Base-by-base conservation (phyloP, 768 basidiomycete species). In the Russula griseocarnosa region DNA sequence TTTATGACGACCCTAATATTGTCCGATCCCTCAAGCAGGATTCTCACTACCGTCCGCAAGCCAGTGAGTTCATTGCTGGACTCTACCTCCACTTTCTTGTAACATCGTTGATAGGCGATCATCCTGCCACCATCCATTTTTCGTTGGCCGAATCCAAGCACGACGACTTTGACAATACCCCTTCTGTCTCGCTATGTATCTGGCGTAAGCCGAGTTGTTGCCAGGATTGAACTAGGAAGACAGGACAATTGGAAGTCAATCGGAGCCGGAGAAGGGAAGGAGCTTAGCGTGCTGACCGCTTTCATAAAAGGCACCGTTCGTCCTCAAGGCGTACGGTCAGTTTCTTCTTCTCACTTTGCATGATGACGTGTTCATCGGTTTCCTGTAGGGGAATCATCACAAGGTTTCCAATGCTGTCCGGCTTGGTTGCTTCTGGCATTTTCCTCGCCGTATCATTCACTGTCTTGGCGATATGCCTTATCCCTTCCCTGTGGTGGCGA, bases 1-100 rank as follows among this genome's bases (percentile, higher is more conserved):
- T 94, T 93, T 74, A 94, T 94, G 92, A 77, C 84, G 5, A 81
- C 78, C 50, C 71, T 93, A 40, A 84, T 80, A 1, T 74, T 94
- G 30, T 77, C 76, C 3, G 85, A 86, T 0, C 68, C 78, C 32
- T 78, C 79, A 20, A 92, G 92, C 72, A 82, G 80, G 69, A 87
- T 89, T 7, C 74, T 94, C 28, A 74, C 76, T 5, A 75, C 79
- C 18, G 77, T 83, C 60, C 85, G 89, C 65, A 80, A 83, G 66
- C 83, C 91, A 13, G 91, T 92, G 70, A 70, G 87, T 79, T 18
- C 22, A 36, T 24, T 26, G 22, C 24, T 52, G 20, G 16, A 38
- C 1, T 28, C n/a, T 7, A 0, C 51, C 40, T 50, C 49, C 49
- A 24, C 49, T 28, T 55, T 18, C 42, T 55, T 56, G 28, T 55